Evolutionary conservation across 2,329 filamentous ascomycete species (phyloP).

Genomic region (Stagonosporopsis vannaccii): DNA sequence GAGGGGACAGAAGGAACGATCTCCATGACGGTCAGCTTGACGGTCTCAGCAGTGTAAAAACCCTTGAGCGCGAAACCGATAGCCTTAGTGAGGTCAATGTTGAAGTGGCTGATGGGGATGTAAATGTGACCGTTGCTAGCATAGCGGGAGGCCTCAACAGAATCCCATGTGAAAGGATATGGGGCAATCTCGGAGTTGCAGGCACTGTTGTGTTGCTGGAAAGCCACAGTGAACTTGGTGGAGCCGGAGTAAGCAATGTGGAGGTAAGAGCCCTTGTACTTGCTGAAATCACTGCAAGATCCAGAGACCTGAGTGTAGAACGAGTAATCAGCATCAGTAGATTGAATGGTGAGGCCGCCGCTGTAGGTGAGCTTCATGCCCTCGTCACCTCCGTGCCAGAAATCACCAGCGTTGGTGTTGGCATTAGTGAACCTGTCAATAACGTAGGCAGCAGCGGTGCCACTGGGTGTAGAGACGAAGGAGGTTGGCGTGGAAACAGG

Average conservation of each 20-base stretch:
- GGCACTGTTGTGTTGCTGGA: slow-evolving; percentile 71
- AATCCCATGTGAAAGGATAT: slow-evolving; percentile 73
- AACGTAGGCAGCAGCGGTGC: slow-evolving; percentile 59
- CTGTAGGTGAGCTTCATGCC: slow-evolving; percentile 61
- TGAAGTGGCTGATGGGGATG: slow-evolving; percentile 72
- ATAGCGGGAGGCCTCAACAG: slow-evolving; percentile 70
- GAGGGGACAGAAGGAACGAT: slow-evolving; percentile 64
- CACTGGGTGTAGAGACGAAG: slow-evolving; percentile 60
- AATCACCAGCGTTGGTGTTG: slow-evolving; percentile 65
- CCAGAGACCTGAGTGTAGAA: slow-evolving; percentile 67
- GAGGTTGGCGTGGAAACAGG: slow-evolving; percentile 53
- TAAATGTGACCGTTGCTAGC: slow-evolving; percentile 65
- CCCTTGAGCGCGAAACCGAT: slow-evolving; percentile 70
- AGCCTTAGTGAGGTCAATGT: slow-evolving; percentile 63
- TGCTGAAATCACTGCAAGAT: slow-evolving; percentile 63
- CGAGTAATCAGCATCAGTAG: slow-evolving; percentile 66
- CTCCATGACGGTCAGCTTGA: slow-evolving; percentile 66
- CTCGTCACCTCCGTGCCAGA: slow-evolving; percentile 73
- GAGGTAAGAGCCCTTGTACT: slow-evolving; percentile 65
- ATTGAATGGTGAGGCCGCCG: slow-evolving; percentile 63
- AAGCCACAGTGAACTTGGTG: slow-evolving; percentile 67
- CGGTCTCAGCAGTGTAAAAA: slow-evolving; percentile 62
- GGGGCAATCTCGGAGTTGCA: slow-evolving; percentile 65
- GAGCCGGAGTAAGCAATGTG: slow-evolving; percentile 70
- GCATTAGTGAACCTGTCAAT: slow-evolving; percentile 67